phyloP scores from a whole-genome alignment of 2,329 filamentous ascomycete species.

The Colletotrichum tamarilloi region DNA sequence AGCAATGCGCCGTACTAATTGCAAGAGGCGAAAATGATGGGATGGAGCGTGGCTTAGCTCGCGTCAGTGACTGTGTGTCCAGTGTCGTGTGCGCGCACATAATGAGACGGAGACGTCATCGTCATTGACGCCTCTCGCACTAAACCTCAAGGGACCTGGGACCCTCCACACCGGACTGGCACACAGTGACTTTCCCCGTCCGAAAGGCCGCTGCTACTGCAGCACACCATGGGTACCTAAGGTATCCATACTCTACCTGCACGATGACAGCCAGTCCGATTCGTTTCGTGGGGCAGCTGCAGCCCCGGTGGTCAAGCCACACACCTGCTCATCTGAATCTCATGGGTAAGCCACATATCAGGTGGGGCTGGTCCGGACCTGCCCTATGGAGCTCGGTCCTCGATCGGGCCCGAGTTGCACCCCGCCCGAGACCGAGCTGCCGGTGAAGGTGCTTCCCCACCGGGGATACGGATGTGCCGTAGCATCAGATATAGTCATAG shows the following conservation, averaged over 20 bases:
- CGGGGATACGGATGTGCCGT: neutral
- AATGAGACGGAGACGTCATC: slow-evolving; percentile 22
- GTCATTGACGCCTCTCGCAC: slow-evolving; percentile 16
- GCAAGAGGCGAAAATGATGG: neutral
- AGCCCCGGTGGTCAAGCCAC: neutral
- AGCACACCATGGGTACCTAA: no score
- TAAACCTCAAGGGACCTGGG: neutral
- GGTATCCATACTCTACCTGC: neutral
- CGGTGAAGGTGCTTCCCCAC: neutral
- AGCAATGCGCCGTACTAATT: neutral
- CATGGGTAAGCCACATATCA: neutral
- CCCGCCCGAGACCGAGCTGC: slow-evolving; percentile 13
- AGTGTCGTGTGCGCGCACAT: neutral
- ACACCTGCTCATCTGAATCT: neutral
- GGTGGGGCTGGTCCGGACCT: neutral
- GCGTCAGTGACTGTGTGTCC: neutral
- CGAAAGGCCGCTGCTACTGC: neutral
- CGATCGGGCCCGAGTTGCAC: slow-evolving; percentile 9
- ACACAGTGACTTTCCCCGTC: neutral
- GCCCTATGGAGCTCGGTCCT: neutral
- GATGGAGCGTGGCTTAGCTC: slow-evolving; percentile 16
- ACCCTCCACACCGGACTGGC: no score
- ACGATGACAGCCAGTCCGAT: neutral
- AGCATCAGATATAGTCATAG: neutral
- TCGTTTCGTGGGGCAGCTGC: slow-evolving; percentile 3